These are phyloP conservation scores for Ananas comosus DNA, from an alignment of 176 grass and related monocot species.

Conservation along the genomic window DNA sequence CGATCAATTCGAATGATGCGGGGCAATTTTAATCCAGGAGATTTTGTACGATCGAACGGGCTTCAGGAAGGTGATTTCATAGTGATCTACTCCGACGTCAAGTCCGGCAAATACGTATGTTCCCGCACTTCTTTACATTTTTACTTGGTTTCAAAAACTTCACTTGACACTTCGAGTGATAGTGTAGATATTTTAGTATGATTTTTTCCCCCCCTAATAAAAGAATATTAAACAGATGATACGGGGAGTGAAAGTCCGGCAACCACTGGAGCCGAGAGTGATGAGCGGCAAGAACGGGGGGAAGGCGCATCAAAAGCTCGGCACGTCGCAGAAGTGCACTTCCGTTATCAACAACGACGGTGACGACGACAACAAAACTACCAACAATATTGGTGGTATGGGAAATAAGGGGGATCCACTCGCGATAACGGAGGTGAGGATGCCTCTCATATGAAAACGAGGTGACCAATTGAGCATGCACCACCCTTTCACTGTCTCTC, in stretches of 20 bases:
- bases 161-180: not conserved
- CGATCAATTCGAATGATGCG: not conserved
- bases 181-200: not conserved
- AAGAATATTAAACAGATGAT: conserved; percentile 46
- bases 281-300: not conserved
- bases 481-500: too few species aligned
- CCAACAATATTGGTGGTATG: too few species aligned
- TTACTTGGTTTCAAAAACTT: not conserved
- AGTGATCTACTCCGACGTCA: conserved; percentile 68
- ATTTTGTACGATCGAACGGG: conserved; percentile 70
- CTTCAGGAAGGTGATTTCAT: conserved; percentile 90
- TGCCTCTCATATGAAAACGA: too few species aligned
- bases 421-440: too few species aligned
- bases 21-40: conserved; percentile 28
- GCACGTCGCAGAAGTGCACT: too few species aligned
- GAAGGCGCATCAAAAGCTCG: not conserved
- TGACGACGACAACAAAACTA: too few species aligned
- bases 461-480: too few species aligned
- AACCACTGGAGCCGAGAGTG: conserved; percentile 11
- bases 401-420: too few species aligned
- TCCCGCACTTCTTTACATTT: not conserved
- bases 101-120: conserved; percentile 85
- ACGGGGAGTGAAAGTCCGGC: conserved; percentile 66
- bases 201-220: not conserved
- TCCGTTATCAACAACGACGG: too few species aligned